Base-by-base conservation (phyloP, 164 flowering plant genomes). In the Nymphaea thermarum region DNA sequence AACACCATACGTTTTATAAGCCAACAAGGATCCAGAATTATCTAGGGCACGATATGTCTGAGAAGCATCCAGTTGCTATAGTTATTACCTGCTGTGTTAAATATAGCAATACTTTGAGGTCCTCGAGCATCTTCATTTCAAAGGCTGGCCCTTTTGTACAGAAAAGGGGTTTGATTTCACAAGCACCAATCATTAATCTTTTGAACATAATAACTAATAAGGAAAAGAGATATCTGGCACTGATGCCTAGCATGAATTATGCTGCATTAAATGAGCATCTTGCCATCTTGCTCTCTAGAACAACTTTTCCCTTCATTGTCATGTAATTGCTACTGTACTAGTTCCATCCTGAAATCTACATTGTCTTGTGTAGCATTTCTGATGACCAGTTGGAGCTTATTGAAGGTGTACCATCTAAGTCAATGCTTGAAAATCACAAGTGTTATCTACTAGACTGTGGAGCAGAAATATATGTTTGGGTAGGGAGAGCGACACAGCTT, bases 401-500 rank as follows among this genome's bases (percentile, higher is more conserved):
- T 42, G 74, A 95, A 72, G 98, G 82, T 73, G 90, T 84, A 75
- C 84, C 92, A 63, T 86, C 98, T 43, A 95, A 90, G 75, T 75
- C 87, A 61, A 60, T 83, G 75, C 72, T 95, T 83, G 97, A 95
- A 77, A 95, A 87, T 81, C 84, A 87, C 77, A 83, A 84, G 75
- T 90, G 98, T 74, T 95, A 85, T 81, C 66, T 95, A 59, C 75
- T 95, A 75, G 99, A 95, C 71, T 87, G 98, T 85, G 97, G 99
- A 66, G 80, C 89, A 73, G 96, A 95, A 72, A 77, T 95, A 15
- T 90, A 86, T 83, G 79, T 92, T 71, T 95, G 99, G 99, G 87
- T 92, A 81, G 99, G 99, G 25, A 91, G 99, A n/a, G 89, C 83
- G 60, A 90, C 97, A 42, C 97, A 90, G 79, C 76, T 92, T 68